Percentiles rank a stretch among this genome's conserved stretches.
phyloP scores from a whole-genome alignment of 2,329 filamentous ascomycete species.

The Neophaeococcomyces mojaviensis region DNA sequence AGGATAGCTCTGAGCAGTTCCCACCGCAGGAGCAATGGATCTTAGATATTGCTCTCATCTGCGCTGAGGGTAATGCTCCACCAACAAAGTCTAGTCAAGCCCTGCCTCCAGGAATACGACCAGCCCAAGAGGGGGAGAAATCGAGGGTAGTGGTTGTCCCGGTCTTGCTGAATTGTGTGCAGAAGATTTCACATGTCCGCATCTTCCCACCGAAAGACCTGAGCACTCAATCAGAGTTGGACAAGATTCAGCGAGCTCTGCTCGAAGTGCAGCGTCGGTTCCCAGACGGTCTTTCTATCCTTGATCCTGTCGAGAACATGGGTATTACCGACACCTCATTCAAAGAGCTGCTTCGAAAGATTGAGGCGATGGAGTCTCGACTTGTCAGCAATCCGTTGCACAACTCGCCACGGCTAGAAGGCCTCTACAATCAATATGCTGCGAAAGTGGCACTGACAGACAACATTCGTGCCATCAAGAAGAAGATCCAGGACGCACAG shows the following conservation, averaged over 20 bases:
- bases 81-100: constrained; percentile 58
- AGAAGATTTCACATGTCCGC: constrained; percentile 74
- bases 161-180: constrained; percentile 76
- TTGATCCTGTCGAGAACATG: constrained; percentile 97
- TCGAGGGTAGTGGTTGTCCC: constrained; percentile 76
- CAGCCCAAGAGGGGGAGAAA: constrained; percentile 55
- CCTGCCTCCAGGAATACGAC: constrained; percentile 54
- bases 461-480: constrained; percentile 82
- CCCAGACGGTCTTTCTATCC: constrained; percentile 78
- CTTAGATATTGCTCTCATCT: constrained; percentile 69
- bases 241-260: constrained; percentile 59
- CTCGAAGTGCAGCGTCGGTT: constrained; percentile 79
- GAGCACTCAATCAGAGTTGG: constrained; percentile 59
- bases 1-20: constrained; percentile 57
- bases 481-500: constrained; percentile 74
- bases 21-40: constrained; percentile 70
- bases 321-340: constrained; percentile 85
- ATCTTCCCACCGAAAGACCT: constrained; percentile 77
- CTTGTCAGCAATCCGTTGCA: constrained; percentile 85
- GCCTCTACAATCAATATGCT: constrained; percentile 80
- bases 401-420: constrained; percentile 74
- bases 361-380: constrained; percentile 89
- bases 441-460: constrained; percentile 67
- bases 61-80: constrained; percentile 47
- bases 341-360: constrained; percentile 86